A percentile compares a stretch with the other conserved stretches of the same genome.
Evolutionary conservation across 257 asterid genomes (phyloP).

Genomic region (Thymus mandschuricus): DNA sequence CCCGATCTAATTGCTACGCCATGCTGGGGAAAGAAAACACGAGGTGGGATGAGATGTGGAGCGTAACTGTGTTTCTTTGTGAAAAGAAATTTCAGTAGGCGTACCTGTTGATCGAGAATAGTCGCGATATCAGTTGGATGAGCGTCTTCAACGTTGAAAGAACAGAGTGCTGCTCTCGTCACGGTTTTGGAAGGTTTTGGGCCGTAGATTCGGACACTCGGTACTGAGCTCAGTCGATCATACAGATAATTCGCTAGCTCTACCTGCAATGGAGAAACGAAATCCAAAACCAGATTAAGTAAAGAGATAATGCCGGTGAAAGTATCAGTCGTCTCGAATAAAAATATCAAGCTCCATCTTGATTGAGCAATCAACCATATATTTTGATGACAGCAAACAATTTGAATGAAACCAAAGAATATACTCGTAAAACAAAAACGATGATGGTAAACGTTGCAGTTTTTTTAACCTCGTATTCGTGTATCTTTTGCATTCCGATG

Average conservation of each 20-base stretch:
- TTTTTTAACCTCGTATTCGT: conserved; percentile 82
- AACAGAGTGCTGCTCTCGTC: conserved; percentile 82
- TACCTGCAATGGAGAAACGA: conserved; percentile 45
- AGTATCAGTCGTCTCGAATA: not conserved
- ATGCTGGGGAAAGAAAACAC: conserved; percentile 52
- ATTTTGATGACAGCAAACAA: too few relatives aligned
- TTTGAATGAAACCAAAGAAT: not conserved
- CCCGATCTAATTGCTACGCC: conserved; percentile 91
- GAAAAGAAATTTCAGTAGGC: too few relatives aligned
- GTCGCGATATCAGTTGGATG: conserved; percentile 92
- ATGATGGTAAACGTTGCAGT: too few relatives aligned
- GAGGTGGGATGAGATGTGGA: not conserved
- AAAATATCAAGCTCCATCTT: not conserved
- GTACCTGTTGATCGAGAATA: conserved; percentile 87
- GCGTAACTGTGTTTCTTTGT: not conserved
- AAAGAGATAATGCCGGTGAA: not conserved
- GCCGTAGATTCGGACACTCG: conserved; percentile 73
- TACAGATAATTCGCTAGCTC: conserved; percentile 71
- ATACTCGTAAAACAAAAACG: too few relatives aligned
- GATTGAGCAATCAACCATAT: too few relatives aligned
- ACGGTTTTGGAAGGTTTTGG: conserved; percentile 72
- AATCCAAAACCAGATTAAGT: not conserved
- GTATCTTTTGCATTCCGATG: conserved; percentile 93
- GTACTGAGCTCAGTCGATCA: conserved; percentile 55
- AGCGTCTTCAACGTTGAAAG: conserved; percentile 78